Evolutionary conservation across 805 yeast genomes (phyloP).

Genomic region (Lipomyces kockii): DNA sequence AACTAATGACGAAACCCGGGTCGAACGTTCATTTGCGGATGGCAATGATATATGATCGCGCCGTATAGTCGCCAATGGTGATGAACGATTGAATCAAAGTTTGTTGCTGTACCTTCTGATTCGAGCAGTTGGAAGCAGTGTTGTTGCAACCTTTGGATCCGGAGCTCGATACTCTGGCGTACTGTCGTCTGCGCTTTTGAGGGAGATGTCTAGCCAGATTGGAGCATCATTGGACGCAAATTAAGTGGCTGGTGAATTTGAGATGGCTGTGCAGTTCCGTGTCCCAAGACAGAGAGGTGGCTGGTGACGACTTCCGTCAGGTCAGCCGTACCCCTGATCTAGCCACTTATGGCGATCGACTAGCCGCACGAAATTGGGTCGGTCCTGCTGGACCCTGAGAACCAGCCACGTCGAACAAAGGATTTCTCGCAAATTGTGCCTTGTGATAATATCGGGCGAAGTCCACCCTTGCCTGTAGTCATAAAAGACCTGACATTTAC

Average conservation of each 20-base stretch:
- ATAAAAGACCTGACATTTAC: background rate
- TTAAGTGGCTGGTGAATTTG: background rate
- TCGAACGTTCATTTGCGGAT: too few relatives aligned
- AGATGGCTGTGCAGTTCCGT: background rate
- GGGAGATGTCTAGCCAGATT: too few relatives aligned
- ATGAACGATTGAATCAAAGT: too few relatives aligned
- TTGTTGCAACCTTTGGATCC: constrained; percentile 62
- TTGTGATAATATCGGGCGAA: background rate
- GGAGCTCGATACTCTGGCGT: constrained; percentile 67
- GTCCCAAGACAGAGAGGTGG: background rate
- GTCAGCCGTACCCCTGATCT: background rate
- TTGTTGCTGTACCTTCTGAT: constrained; percentile 55
- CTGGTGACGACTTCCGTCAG: background rate
- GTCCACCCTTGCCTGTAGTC: background rate
- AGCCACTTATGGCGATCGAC: background rate
- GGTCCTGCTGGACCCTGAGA: background rate
- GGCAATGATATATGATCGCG: too few relatives aligned
- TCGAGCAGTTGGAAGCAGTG: constrained; percentile 63
- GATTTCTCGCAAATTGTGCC: background rate
- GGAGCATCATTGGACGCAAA: background rate
- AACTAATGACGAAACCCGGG: too few relatives aligned
- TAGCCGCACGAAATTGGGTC: background rate
- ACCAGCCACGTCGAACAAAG: background rate
- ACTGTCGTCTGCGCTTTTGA: constrained; percentile 56
- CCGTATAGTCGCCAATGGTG: too few relatives aligned